Percentiles rank a stretch among this genome's conserved stretches.
These are phyloP conservation scores for Ascochyta rabiei DNA, from an alignment of 2,329 filamentous ascomycete genomes.

Conservation along the genomic window DNA sequence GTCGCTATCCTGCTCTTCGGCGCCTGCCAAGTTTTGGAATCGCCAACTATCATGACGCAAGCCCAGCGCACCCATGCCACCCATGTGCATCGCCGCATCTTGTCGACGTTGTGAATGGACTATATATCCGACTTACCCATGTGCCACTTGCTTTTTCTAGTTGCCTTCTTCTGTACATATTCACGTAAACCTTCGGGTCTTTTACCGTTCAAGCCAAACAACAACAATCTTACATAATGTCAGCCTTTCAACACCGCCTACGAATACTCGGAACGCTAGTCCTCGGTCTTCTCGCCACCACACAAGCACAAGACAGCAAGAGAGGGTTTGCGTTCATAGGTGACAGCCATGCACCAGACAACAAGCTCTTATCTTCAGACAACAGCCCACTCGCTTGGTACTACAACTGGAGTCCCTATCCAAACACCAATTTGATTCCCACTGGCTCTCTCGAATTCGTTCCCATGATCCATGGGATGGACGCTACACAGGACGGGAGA, in stretches of 20 bases:
- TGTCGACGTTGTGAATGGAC: constrained; percentile 7
- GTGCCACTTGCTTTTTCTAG: not conserved
- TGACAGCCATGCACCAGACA: constrained; percentile 60
- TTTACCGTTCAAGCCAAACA: not conserved
- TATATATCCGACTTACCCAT: constrained; percentile 13
- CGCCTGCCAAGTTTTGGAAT: constrained; percentile 36
- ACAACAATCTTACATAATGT: not conserved
- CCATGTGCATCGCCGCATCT: constrained; percentile 31
- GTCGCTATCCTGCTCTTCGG: constrained; percentile 6
- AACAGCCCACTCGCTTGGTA: constrained; percentile 77
- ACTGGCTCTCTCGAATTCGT: constrained; percentile 69
- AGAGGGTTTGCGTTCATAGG: constrained; percentile 75
- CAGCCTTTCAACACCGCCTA: not conserved
- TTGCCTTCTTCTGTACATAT: not conserved
- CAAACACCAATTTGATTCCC: constrained; percentile 60
- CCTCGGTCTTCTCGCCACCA: constrained; percentile 18
- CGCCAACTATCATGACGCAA: constrained; percentile 36
- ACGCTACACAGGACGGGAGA: constrained; percentile 48
- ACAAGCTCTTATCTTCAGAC: constrained; percentile 67
- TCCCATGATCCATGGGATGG: constrained; percentile 77
- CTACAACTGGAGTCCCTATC: constrained; percentile 73
- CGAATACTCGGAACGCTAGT: constrained; percentile 3
- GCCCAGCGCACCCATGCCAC: constrained; percentile 34
- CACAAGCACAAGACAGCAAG: constrained; percentile 59
- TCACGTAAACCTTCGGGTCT: not conserved